These are phyloP conservation scores for Diaporthe vaccinii DNA, from an alignment of 2,329 filamentous ascomycete species.

Conservation along the genomic window DNA sequence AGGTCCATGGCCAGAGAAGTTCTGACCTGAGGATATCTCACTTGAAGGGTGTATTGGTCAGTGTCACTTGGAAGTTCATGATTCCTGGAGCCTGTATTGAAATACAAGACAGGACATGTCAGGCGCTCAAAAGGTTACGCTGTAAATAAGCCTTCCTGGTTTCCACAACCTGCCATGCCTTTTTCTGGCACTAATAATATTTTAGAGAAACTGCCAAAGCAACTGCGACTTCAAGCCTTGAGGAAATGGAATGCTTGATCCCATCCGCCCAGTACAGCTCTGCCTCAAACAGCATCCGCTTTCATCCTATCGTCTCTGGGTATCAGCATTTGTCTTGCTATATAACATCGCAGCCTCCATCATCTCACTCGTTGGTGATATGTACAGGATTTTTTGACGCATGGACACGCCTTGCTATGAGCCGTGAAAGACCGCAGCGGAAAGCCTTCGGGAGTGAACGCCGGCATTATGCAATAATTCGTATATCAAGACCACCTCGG, in stretches of 20 bases:
- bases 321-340: constrained; percentile 26
- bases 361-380: neutral
- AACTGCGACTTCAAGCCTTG: neutral
- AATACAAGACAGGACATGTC: too few relatives aligned
- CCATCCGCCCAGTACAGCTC: neutral
- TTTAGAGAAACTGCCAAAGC: neutral
- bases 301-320: constrained; percentile 9
- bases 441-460: neutral
- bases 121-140: too few relatives aligned
- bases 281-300: neutral
- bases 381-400: neutral
- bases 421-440: neutral
- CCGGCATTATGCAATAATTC: constrained; percentile 29
- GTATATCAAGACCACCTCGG: constrained; percentile 1
- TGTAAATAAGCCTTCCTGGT: too few relatives aligned
- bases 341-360: constrained; percentile 1
- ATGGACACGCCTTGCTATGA: neutral
- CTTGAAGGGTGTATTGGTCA: too few relatives aligned
- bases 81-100: neutral
- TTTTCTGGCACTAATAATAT: neutral
- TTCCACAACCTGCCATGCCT: neutral
- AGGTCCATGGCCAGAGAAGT: neutral
- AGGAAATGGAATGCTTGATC: neutral
- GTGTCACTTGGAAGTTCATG: too few relatives aligned
- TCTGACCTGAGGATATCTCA: neutral